Evolutionary conservation across 176 grass and related monocot species (phyloP).

Genomic region (Carex scoparia): DNA sequence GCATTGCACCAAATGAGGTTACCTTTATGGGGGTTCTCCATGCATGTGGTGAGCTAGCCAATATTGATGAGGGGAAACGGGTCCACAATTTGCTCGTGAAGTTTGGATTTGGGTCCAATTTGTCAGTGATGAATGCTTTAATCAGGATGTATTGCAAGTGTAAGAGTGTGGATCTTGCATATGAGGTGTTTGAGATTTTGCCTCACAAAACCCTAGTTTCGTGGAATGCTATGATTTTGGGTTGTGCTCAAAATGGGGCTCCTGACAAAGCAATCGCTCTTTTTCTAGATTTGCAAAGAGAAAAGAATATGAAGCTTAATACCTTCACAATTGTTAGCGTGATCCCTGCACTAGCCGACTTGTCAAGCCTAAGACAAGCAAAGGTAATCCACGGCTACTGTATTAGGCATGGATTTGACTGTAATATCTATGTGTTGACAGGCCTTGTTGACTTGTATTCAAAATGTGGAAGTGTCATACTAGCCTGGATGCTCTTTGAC

Average conservation of each 20-base stretch:
- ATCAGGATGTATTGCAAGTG: constrained; percentile 66
- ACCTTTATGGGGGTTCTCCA: constrained; percentile 56
- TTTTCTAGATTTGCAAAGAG: constrained; percentile 52
- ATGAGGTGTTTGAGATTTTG: constrained; percentile 45
- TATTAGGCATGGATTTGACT: constrained; percentile 39
- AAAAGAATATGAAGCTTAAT: constrained; percentile 32
- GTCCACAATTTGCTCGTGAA: constrained; percentile 24
- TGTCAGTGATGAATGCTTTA: constrained; percentile 55
- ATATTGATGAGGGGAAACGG: constrained; percentile 33
- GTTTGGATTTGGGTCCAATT: constrained; percentile 26
- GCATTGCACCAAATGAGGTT: constrained; percentile 39
- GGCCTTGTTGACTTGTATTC: constrained; percentile 69
- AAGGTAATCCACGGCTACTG: constrained; percentile 55
- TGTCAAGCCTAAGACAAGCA: constrained; percentile 50
- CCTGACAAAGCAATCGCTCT: constrained; percentile 46
- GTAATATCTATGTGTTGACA: constrained; percentile 34
- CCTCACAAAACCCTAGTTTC: constrained; percentile 53
- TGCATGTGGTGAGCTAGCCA: constrained; percentile 25
- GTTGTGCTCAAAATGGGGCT: constrained; percentile 34
- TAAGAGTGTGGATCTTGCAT: constrained; percentile 22
- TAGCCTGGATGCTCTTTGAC: constrained; percentile 61
- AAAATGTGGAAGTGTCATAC: constrained; percentile 67
- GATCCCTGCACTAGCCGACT: constrained; percentile 45
- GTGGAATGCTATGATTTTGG: constrained; percentile 66
- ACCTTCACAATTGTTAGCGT: constrained; percentile 48